phyloP scores from a whole-genome alignment of 1,284 basidiomycete genomes.

The Ceratobasidium sp. region DNA sequence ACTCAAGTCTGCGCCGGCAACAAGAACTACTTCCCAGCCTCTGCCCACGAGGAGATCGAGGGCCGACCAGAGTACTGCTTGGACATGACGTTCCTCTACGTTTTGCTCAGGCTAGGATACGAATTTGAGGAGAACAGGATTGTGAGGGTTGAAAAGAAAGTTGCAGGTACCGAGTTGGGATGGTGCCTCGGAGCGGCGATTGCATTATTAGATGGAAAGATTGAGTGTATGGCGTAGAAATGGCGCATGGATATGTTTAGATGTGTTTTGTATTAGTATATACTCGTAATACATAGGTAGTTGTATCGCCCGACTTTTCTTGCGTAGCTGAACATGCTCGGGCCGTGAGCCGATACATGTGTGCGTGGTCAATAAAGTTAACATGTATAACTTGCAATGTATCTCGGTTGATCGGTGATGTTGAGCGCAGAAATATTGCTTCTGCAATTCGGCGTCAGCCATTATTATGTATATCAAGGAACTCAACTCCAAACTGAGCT shows the following conservation, averaged over 20 bases:
- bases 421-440: too few species aligned
- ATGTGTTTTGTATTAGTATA: conserved; percentile 22
- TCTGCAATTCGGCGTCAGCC: too few species aligned
- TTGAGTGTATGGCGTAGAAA: conserved; percentile 39
- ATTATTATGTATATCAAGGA: too few species aligned
- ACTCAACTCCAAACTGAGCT: too few species aligned
- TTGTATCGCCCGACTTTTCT: not conserved
- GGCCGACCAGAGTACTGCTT: conserved; percentile 94
- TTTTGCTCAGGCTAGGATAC: conserved; percentile 83
- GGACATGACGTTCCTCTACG: conserved; percentile 96
- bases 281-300: not conserved
- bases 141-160: conserved; percentile 86
- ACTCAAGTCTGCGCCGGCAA: conserved; percentile 76
- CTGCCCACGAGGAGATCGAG: conserved; percentile 68
- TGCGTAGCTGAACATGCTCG: not conserved
- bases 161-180: conserved; percentile 91
- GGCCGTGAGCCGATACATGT: not conserved
- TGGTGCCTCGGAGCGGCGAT: conserved; percentile 92
- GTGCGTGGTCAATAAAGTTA: too few species aligned
- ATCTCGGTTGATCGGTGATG: too few species aligned
- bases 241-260: not conserved
- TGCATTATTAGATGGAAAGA: conserved; percentile 60
- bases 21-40: conserved; percentile 14
- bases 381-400: too few species aligned
- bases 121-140: conserved; percentile 77